Evolutionary conservation across 176 grass and related monocot genomes (phyloP).

Genomic region (Cymbopogon citratus): DNA sequence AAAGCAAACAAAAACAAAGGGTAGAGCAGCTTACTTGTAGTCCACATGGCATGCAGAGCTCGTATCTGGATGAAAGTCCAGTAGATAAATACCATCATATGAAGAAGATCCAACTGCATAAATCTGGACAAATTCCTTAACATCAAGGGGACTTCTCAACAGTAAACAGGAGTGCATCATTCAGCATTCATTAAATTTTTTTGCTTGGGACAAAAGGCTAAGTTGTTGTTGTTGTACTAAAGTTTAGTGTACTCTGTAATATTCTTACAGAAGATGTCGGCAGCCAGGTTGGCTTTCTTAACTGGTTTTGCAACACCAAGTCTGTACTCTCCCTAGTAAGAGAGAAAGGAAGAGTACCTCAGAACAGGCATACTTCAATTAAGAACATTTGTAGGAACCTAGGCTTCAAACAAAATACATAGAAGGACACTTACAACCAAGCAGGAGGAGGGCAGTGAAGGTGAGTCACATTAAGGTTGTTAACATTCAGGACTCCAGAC

Average conservation of each 20-base stretch:
- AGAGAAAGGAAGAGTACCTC: slow-evolving; percentile 5
- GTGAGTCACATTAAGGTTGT: slow-evolving; percentile 65
- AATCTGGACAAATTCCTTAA: slow-evolving; percentile 44
- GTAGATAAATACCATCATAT: slow-evolving; percentile 57
- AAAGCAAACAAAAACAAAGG: slow-evolving; percentile 10
- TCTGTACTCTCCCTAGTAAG: slow-evolving; percentile 43
- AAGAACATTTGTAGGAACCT: neutral
- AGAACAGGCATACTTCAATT: neutral
- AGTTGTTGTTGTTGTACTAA: too few species aligned
- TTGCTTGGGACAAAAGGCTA: too few species aligned
- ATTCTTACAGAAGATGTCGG: slow-evolving; percentile 61
- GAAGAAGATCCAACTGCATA: slow-evolving; percentile 79
- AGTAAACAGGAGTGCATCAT: neutral
- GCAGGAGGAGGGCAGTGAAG: slow-evolving; percentile 85
- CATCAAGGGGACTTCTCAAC: neutral
- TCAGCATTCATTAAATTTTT: neutral
- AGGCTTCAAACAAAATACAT: slow-evolving; percentile 14
- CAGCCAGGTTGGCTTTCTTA: slow-evolving; percentile 65
- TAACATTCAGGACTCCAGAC: slow-evolving; percentile 81
- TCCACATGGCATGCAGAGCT: slow-evolving; percentile 76
- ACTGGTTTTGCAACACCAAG: slow-evolving; percentile 18
- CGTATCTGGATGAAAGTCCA: slow-evolving; percentile 80
- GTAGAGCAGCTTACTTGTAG: slow-evolving; percentile 54
- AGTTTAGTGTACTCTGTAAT: neutral
- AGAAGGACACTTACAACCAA: slow-evolving; percentile 72